phyloP scores from a whole-genome alignment of 2,329 filamentous ascomycete genomes.

The Trichophaea hybrida region DNA sequence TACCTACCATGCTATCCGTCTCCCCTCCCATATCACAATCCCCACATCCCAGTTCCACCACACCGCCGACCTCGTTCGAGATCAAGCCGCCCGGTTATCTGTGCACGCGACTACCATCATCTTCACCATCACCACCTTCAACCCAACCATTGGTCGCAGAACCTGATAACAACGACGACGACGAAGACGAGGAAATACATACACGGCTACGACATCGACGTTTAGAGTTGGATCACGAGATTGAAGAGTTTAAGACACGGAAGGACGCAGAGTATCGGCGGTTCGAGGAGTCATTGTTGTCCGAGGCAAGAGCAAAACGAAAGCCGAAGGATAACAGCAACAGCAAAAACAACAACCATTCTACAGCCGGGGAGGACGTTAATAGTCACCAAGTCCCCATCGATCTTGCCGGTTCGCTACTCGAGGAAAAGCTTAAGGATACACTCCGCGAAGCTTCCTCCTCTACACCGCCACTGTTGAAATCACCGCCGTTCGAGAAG shows the following conservation, averaged over 20 bases:
- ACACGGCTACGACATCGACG: slow-evolving; percentile 14
- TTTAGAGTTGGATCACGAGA: slow-evolving; percentile 21
- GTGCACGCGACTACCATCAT: background rate
- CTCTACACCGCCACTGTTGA: slow-evolving; percentile 5
- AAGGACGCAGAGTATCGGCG: slow-evolving; percentile 21
- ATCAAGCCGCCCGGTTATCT: background rate
- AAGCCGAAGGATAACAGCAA: slow-evolving; percentile 2
- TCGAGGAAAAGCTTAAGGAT: slow-evolving; percentile 13
- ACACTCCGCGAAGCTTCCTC: slow-evolving; percentile 9
- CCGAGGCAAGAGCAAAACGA: slow-evolving; percentile 7
- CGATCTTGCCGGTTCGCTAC: slow-evolving; percentile 10
- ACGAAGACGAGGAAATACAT: background rate
- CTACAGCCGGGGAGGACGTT: no score
- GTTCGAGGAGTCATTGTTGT: slow-evolving; percentile 14
- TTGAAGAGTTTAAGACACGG: slow-evolving; percentile 16
- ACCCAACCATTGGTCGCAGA: background rate
- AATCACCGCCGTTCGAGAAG: slow-evolving; percentile 22
- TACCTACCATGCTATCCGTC: no score
- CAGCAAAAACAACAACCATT: slow-evolving; percentile 5
- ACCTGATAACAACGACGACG: background rate
- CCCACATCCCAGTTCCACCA: no score
- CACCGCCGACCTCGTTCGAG: background rate
- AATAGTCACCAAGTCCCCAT: background rate
- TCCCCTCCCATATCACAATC: no score
- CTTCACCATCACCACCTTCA: background rate